Base-by-base conservation (phyloP, 768 basidiomycete species). In the Suillus fuscotomentosus region DNA sequence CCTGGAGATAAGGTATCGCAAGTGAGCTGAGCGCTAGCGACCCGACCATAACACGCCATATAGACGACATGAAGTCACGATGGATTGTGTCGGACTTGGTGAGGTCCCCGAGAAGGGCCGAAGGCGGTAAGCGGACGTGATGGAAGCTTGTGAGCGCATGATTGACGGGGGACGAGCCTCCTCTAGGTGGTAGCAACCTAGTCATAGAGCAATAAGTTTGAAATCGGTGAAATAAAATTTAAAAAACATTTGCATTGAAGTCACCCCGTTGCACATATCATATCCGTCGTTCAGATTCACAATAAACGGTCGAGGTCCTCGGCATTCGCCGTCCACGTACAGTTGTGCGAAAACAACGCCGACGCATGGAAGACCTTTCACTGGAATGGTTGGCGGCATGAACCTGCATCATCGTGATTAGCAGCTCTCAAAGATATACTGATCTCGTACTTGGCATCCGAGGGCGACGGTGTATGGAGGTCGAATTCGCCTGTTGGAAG, bases 141-240 rank as follows among this genome's bases (percentile, higher is more conserved):
- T 75, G 38, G 71, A 82, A 82, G 9, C 63, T 71, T 1, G 80
- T 81, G 36, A 81, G 60, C 2, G 74, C 41, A 63, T 80, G 80
- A 15, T 73, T 70, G 36, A 81, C 65, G 2, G 79, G 79, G 9
- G 57, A 42, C 1, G 77, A 65, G 3, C 74, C 72, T 2, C 70
- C 76, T 9, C 80, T 74, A 17, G 38, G 64, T n/a, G 70, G 71
- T 14, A 75, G 63, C 0, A 60, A 36, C n/a, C 69, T 72, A 50
- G 13, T 67, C n/a, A 7, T 50, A 24, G 22, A 48, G 2, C 5
- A 22, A 48, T 48, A 22, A 48, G 47, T 48, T 7, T 22, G 2
- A 13, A 11, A 47, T 11, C 5, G 8, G 2, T 47, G 4, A 17
- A 39, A 22, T 3, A 6, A 15, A 47, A 13, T 5, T 5, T 2